Conservation (phyloP, 78 protist species). For the Acrasis kona region DNA sequence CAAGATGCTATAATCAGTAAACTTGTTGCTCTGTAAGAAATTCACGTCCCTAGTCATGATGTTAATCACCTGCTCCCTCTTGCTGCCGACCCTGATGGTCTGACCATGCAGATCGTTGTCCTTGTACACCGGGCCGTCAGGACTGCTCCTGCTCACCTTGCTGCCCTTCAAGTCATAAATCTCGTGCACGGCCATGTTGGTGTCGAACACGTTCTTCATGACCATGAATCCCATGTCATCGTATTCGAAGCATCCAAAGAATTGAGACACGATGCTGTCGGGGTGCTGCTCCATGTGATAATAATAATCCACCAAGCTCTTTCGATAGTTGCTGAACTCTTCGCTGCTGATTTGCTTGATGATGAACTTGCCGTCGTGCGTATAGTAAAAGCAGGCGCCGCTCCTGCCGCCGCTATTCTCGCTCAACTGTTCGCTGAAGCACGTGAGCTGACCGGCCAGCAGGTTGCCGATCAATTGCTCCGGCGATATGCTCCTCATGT, state of each 20-base stretch:
- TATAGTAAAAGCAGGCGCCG: slow-evolving; percentile 32
- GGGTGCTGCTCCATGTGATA: slow-evolving; percentile 30
- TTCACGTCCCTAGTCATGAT: background rate
- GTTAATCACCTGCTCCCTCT: background rate
- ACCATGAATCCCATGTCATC: slow-evolving; percentile 5
- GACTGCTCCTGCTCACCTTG: slow-evolving; percentile 4
- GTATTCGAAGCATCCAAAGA: slow-evolving; percentile 9
- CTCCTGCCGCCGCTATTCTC: slow-evolving; percentile 27
- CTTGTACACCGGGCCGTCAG: background rate
- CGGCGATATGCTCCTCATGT: slow-evolving; percentile 1
- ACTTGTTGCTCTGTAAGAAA: background rate
- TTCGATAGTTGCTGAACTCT: background rate
- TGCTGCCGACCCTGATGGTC: background rate
- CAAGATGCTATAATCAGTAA: slow-evolving; percentile 44
- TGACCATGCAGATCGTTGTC: slow-evolving; percentile 10
- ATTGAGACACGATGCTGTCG: slow-evolving; percentile 24
- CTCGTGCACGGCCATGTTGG: background rate
- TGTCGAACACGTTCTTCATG: slow-evolving; percentile 21
- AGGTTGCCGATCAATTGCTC: slow-evolving; percentile 34
- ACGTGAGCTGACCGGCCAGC: slow-evolving; percentile 24
- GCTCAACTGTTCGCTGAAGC: background rate
- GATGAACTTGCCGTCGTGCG: slow-evolving; percentile 34
- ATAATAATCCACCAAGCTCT: slow-evolving; percentile 17
- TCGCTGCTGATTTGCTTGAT: slow-evolving; percentile 26
- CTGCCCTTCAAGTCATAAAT: slow-evolving; percentile 18